These are phyloP conservation scores for Cryphonectria parasitica DNA, from an alignment of 2,329 filamentous ascomycete species.

Conservation along the genomic window DNA sequence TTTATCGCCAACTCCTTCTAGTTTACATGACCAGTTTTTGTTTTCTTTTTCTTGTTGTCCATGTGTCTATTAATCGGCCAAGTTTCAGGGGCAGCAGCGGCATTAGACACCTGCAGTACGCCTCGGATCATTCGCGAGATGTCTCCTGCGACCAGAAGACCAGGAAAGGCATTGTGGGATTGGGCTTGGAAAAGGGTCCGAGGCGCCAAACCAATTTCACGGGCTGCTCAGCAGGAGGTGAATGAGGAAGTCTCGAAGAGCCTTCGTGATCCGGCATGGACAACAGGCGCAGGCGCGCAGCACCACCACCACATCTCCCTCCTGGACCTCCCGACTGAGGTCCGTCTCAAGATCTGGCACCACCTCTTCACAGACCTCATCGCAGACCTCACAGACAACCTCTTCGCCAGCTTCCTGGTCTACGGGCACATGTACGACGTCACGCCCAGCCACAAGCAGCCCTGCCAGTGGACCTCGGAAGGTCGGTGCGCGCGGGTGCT, in stretches of 20 bases:
- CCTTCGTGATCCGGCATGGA: background rate
- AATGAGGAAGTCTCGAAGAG: background rate
- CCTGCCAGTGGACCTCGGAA: slow-evolving; percentile 2
- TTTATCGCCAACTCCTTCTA: background rate
- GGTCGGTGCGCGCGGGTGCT: background rate
- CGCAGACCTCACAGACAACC: slow-evolving; percentile 8
- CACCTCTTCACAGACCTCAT: slow-evolving; percentile 9
- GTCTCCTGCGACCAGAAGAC: background rate
- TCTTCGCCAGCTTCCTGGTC: slow-evolving; percentile 14
- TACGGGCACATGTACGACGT: slow-evolving; percentile 8
- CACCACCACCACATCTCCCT: background rate
- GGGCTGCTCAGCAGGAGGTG: background rate
- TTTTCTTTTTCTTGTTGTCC: background rate
- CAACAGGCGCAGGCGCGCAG: background rate
- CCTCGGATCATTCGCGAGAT: background rate
- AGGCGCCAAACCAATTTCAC: background rate
- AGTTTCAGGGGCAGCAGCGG: background rate
- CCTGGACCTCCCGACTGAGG: background rate
- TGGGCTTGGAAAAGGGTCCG: background rate
- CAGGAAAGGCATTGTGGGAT: background rate
- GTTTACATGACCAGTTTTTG: background rate
- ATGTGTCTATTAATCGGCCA: background rate
- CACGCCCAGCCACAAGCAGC: slow-evolving; percentile 4
- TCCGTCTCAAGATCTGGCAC: slow-evolving; percentile 13
- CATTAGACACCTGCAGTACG: background rate